These are phyloP conservation scores for Tylopilus intermedius DNA, from an alignment of 768 basidiomycete species.

Conservation along the genomic window DNA sequence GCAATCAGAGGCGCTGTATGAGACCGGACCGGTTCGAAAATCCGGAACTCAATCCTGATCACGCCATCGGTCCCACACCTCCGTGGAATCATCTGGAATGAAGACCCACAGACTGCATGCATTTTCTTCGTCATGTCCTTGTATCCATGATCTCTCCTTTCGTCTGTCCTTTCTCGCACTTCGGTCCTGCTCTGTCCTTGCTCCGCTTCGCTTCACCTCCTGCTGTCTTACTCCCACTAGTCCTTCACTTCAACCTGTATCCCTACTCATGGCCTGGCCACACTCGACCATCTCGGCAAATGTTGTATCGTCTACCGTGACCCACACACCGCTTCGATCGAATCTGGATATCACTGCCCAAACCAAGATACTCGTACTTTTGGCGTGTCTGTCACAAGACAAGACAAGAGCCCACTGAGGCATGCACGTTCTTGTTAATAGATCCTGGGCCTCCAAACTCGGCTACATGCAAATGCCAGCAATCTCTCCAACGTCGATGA, in stretches of 20 bases:
- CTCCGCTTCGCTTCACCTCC: constrained; percentile 8
- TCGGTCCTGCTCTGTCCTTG: constrained; percentile 5
- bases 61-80: constrained; percentile 5
- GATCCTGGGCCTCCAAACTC: neutral
- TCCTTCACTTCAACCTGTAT: constrained; percentile 2
- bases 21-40: constrained; percentile 6
- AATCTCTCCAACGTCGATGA: neutral
- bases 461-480: neutral
- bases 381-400: neutral
- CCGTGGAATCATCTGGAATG: constrained; percentile 14
- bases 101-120: constrained; percentile 12
- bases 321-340: constrained; percentile 1
- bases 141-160: constrained; percentile 7
- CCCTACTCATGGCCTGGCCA: constrained; percentile 3
- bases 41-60: constrained; percentile 4
- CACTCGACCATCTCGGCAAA: neutral
- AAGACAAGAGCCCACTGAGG: neutral
- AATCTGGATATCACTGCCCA: constrained; percentile 1
- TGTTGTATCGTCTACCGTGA: constrained; percentile 7
- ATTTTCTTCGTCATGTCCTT: constrained; percentile 9
- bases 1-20: constrained; percentile 91
- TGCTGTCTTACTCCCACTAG: constrained; percentile 8
- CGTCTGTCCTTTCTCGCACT: constrained; percentile 13
- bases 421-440: neutral
- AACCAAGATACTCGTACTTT: neutral